These are phyloP conservation scores for Arthrobotrys pseudoclavata DNA, from an alignment of 2,329 filamentous ascomycete genomes.

Conservation along the genomic window DNA sequence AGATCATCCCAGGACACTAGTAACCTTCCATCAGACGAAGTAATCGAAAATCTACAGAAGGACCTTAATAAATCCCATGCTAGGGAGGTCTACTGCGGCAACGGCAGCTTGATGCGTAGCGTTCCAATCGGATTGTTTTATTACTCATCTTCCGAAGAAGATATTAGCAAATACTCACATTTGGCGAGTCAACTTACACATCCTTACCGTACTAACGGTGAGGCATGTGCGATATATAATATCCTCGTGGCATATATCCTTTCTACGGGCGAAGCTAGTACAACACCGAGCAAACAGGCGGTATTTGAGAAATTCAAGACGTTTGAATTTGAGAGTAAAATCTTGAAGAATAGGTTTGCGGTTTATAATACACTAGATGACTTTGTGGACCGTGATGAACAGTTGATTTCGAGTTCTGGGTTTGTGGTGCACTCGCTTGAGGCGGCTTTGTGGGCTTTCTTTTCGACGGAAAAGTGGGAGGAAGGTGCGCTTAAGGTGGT, in stretches of 20 bases:
- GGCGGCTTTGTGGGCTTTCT: slow-evolving; percentile 68
- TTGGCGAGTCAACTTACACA: slow-evolving; percentile 65
- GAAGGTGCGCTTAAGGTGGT: slow-evolving; percentile 67
- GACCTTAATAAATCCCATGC: slow-evolving; percentile 31
- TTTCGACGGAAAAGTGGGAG: slow-evolving; percentile 65
- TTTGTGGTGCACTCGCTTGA: slow-evolving; percentile 68
- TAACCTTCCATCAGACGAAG: slow-evolving; percentile 52
- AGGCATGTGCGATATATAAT: slow-evolving; percentile 67
- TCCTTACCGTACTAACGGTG: slow-evolving; percentile 65
- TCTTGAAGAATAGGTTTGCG: slow-evolving; percentile 61
- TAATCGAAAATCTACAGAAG: slow-evolving; percentile 50
- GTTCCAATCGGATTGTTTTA: slow-evolving; percentile 66
- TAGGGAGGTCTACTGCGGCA: slow-evolving; percentile 64
- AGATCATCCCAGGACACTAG: not conserved
- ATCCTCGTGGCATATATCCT: slow-evolving; percentile 65
- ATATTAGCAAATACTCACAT: slow-evolving; percentile 35
- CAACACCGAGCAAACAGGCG: slow-evolving; percentile 60
- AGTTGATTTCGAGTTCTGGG: slow-evolving; percentile 65
- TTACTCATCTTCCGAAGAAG: slow-evolving; percentile 47
- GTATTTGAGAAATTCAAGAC: slow-evolving; percentile 62
- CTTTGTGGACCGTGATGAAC: slow-evolving; percentile 49
- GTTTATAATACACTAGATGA: slow-evolving; percentile 18
- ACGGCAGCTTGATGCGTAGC: slow-evolving; percentile 68
- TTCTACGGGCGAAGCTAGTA: slow-evolving; percentile 57
- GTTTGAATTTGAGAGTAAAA: slow-evolving; percentile 56